Evolutionary conservation across 495 filamentous ascomycete species (phyloP), one percentile per base, ranked within the genome.

Genomic region (Hypoxylon trugodes): DNA sequence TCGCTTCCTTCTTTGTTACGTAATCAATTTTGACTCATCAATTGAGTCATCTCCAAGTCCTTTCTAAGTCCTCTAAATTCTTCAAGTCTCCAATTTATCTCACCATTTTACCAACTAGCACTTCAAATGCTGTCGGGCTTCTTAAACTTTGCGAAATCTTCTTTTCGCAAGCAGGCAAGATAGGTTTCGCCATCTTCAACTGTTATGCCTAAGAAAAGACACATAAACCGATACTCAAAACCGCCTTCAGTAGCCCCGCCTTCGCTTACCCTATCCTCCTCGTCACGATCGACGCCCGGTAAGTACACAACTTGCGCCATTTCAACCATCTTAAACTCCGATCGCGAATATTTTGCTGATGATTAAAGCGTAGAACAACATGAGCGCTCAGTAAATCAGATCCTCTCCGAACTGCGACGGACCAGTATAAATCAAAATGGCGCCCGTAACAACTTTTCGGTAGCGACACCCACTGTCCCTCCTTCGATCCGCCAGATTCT

Each of bases 401-500:
- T 81, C 46, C 80, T 85, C 33, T 74, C 76, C 24, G 73, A 75
- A 15, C 55, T 83, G 55, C 81, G 82, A 54, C 81, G 78, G 51
- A 56, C 59, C 18, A 66, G 68, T 35, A 21, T 74, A 55, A 73
- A 59, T 37, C 33, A 59, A 62, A 63, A 57, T 10, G 37, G 48
- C 30, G 24, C 52, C 37, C 63, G 65, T 40, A 63, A 54, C 33
- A 63, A 69, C 40, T 56, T 56, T 9, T 8, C 62, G 37, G 38
- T 60, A 59, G 59, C 62, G 6, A 61, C 67, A 6, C 78, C 79
- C 1, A 82, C 76, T 16, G 73, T 85, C 4, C 82, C 78, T 6
- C 81, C 82, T n/a, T 67, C 73, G 19, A 75, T 84, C 61, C 77
- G 81, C 22, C 66, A 83, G 26, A 82, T 93, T 36, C 81, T 94